Evolutionary conservation across 129 eudicot genomes (phyloP), one percentile per base, ranked within the genome.

Genomic region (Pulicaria dysenterica): DNA sequence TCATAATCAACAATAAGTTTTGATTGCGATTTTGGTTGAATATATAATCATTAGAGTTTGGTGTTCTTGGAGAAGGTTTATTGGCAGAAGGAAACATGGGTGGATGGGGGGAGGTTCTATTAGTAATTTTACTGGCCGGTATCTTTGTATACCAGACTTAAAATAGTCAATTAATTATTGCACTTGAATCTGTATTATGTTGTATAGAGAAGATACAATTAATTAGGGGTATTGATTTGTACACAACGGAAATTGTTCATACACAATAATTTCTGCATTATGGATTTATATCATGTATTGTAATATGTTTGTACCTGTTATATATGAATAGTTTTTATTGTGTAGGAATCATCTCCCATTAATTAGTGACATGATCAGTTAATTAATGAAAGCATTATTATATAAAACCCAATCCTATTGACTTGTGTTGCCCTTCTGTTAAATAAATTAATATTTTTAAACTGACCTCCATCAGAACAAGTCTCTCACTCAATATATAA

Each of bases 401-500:
- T 53, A 51, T 61, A 42, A 67, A 53, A 77, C 77, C 51, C 63
- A 53, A 78, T 78, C 73, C 59, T 41, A 62, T 78, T 70, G 82
- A 78, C 77, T 78, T 78, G 15, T 70, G 82, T 53, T 62, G 12
- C 15, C 17, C 12, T 42, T 61, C 24, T 41, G 39, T 60, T 55
- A 45, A 67, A 50, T 51, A 40, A 77, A 62, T 42, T 45, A 49
- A 19, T 78, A 62, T 55, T 70, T 70, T 6, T 54, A 48, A 7
- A 54, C 60, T 78, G 82, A 78, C 82, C 77, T 53, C 72, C 77
- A 70, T 78, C 67, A 63, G 73, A 78, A 78, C 77, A 70, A 63
- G 77, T 62, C 72, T 70, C 71, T 78, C 72, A 55, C 82, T 89
- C 81, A 45, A 84, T 82, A 89, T 86, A 89, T 83, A 86, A 70